Evolutionary conservation across 352 stramenopile species (phyloP).

Genomic region (Phytopythium sindhum): DNA sequence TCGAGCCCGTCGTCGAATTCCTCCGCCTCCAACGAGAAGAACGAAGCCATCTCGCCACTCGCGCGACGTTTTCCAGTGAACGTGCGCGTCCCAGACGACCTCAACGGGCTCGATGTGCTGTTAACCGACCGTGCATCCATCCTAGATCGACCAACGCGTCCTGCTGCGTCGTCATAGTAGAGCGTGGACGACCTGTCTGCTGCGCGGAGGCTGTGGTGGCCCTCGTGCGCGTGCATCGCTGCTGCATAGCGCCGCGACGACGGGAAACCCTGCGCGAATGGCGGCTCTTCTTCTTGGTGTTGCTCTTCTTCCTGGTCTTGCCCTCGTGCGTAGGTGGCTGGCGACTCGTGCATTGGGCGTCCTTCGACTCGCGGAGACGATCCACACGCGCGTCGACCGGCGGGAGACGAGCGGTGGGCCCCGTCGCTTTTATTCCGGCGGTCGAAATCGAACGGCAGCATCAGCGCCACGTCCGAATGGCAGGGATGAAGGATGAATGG

Average conservation of each 20-base stretch:
- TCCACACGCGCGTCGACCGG: neutral
- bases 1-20: neutral
- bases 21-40: neutral
- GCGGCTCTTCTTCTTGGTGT: neutral
- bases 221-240: neutral
- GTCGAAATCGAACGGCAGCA: slow-evolving; percentile 3
- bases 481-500: too few relatives aligned
- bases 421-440: slow-evolving; percentile 5
- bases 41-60: slow-evolving; percentile 5
- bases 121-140: neutral
- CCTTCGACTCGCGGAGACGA: neutral
- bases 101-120: slow-evolving; percentile 2
- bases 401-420: slow-evolving; percentile 1
- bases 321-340: neutral
- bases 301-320: neutral
- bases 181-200: neutral
- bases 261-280: neutral
- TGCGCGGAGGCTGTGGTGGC: neutral
- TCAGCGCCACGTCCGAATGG: neutral
- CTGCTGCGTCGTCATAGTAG: neutral
- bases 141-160: neutral
- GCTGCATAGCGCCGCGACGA: slow-evolving; percentile 1
- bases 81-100: neutral
- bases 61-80: slow-evolving; percentile 6
- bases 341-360: neutral